These are phyloP conservation scores for Gnaphalium uliginosum DNA, from an alignment of 129 eudicot species.

Conservation along the genomic window DNA sequence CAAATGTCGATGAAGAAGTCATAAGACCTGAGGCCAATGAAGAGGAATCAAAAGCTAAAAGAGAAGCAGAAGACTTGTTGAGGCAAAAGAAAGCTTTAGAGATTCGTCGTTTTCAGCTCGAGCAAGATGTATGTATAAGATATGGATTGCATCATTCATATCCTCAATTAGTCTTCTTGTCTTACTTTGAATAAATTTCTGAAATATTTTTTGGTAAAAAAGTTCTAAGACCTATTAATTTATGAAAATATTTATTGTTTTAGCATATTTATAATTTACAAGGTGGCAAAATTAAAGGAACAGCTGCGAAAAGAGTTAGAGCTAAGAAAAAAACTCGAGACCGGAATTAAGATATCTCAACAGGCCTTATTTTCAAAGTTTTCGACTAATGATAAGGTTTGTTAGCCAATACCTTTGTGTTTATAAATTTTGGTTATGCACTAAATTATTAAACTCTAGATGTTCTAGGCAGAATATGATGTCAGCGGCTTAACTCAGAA, in stretches of 20 bases:
- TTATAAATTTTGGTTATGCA: constrained; percentile 23
- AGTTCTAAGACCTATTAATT: too few relatives aligned
- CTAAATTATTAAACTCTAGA: constrained; percentile 30
- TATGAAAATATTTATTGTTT: constrained; percentile 10
- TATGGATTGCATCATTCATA: constrained; percentile 9
- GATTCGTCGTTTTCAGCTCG: constrained; percentile 58
- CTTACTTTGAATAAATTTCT: neutral
- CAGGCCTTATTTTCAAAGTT: constrained; percentile 35
- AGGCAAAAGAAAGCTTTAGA: constrained; percentile 54
- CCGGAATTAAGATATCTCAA: constrained; percentile 49
- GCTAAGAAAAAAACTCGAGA: constrained; percentile 66
- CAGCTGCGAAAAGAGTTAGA: constrained; percentile 70
- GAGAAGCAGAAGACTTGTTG: constrained; percentile 48
- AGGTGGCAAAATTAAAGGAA: constrained; percentile 77
- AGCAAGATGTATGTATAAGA: constrained; percentile 64
- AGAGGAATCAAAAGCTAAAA: constrained; percentile 42
- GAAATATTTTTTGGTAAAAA: neutral
- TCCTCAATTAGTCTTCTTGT: constrained; percentile 12
- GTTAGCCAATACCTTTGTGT: neutral
- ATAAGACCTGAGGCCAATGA: constrained; percentile 51
- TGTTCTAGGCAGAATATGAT: constrained; percentile 53
- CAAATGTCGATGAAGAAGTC: constrained; percentile 53
- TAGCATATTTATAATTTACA: neutral
- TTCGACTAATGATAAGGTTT: constrained; percentile 57
- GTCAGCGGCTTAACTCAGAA: constrained; percentile 43